Percentiles rank a stretch among this genome's conserved stretches.
Conservation (phyloP, 2,329 filamentous ascomycete species). For the Chaetomium sp. region DNA sequence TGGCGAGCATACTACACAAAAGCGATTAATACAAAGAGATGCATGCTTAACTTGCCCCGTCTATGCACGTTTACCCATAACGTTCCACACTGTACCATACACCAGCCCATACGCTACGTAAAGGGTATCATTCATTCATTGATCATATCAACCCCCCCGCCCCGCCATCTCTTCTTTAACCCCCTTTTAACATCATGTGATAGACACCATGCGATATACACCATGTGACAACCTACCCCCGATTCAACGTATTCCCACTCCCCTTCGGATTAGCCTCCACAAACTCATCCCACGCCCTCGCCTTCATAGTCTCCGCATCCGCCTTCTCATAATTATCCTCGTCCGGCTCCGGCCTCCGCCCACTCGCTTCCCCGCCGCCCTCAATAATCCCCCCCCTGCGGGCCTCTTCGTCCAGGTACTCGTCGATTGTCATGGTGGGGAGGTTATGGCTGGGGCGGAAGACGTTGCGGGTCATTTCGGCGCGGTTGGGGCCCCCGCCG, state of each 20-base stretch:
- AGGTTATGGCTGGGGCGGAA: conserved; percentile 89
- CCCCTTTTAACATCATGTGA: too few relatives aligned
- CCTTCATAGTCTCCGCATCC: conserved; percentile 88
- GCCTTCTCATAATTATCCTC: conserved; percentile 87
- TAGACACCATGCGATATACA: too few relatives aligned
- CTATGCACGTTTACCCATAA: too few relatives aligned
- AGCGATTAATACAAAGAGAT: too few relatives aligned
- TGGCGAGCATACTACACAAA: too few relatives aligned
- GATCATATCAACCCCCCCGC: too few relatives aligned
- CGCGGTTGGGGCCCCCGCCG: conserved; percentile 65
- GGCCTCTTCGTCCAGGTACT: conserved; percentile 90
- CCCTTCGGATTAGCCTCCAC: conserved; percentile 82
- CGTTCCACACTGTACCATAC: too few relatives aligned
- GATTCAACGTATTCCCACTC: conserved; percentile 75
- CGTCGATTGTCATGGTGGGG: conserved; percentile 96
- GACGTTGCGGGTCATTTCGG: conserved; percentile 70
- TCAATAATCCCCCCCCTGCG: conserved; percentile 82
- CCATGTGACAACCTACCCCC: conserved; percentile 41
- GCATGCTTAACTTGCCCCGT: too few relatives aligned
- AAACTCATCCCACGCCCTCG: conserved; percentile 91
- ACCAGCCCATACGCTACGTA: too few relatives aligned
- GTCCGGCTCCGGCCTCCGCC: conserved; percentile 63
- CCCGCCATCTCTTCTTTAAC: too few relatives aligned
- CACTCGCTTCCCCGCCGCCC: conserved; percentile 74
- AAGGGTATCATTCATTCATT: too few relatives aligned